Conservation (phyloP, 306 rosid species). For the Carpinus fangiana region DNA sequence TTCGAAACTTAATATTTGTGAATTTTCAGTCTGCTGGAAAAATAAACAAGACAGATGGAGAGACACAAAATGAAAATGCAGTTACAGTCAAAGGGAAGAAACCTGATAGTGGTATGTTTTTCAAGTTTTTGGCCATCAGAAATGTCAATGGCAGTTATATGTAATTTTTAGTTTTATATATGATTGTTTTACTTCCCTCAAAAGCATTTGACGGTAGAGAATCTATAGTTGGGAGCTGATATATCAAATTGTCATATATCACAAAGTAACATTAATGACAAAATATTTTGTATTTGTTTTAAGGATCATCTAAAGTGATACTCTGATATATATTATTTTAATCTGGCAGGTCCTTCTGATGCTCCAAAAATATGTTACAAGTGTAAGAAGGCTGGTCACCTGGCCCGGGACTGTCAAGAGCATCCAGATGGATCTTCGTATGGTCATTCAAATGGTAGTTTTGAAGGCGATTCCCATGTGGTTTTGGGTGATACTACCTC, state of each 20-base stretch:
- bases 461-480: constrained; percentile 39
- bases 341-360: constrained; percentile 55
- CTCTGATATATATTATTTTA: constrained; percentile 16
- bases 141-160: background rate
- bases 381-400: constrained; percentile 92
- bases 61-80: constrained; percentile 38
- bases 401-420: constrained; percentile 88
- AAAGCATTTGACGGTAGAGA: constrained; percentile 18
- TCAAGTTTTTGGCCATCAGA: constrained; percentile 4
- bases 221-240: background rate
- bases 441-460: constrained; percentile 44
- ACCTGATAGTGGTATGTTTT: constrained; percentile 43
- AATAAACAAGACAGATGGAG: constrained; percentile 53
- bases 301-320: background rate
- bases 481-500: constrained; percentile 38
- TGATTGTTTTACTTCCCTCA: constrained; percentile 3
- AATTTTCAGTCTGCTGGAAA: constrained; percentile 84
- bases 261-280: background rate
- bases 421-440: constrained; percentile 41
- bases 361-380: constrained; percentile 85
- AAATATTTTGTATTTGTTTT: constrained; percentile 14
- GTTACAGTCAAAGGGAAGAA: constrained; percentile 45
- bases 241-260: background rate
- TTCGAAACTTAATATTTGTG: constrained; percentile 3
- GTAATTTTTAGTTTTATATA: constrained; percentile 7